A percentile compares a stretch with the other conserved stretches of the same genome.
Conservation (phyloP, 495 filamentous ascomycete genomes). For the Trichoderma asperelloides region DNA sequence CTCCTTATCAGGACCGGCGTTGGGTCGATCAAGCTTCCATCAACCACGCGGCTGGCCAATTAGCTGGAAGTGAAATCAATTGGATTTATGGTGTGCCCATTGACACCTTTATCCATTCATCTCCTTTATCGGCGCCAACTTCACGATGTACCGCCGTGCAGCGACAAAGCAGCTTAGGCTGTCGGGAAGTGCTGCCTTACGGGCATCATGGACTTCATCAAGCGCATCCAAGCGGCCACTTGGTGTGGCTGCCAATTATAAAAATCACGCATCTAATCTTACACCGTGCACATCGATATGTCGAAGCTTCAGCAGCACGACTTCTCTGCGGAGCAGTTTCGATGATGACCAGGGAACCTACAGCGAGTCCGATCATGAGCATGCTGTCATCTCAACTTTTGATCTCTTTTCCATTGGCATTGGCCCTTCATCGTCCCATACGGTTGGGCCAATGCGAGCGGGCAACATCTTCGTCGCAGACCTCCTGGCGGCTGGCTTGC, state of each 20-base stretch:
- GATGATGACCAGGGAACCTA: constrained; percentile 21
- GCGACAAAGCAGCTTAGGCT: constrained; percentile 21
- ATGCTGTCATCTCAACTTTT: constrained; percentile 30
- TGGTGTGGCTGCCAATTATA: not conserved
- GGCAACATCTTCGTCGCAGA: constrained; percentile 28
- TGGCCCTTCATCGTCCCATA: constrained; percentile 29
- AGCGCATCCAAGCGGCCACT: constrained; percentile 13
- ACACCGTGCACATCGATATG: not conserved
- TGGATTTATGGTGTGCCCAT: not conserved
- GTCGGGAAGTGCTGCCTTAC: constrained; percentile 16
- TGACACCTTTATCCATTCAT: not conserved
- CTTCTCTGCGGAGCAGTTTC: not conserved
- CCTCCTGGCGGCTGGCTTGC: constrained; percentile 22
- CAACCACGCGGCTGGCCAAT: not conserved
- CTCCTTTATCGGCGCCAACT: not conserved
- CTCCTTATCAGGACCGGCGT: not conserved
- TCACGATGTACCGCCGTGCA: constrained; percentile 9
- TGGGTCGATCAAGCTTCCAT: not conserved
- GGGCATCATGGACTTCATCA: constrained; percentile 13
- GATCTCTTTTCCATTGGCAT: constrained; percentile 30
- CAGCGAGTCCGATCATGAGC: constrained; percentile 28
- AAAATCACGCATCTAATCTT: not conserved
- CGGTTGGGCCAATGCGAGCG: constrained; percentile 28
- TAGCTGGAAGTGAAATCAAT: not conserved
- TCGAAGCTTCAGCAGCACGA: not conserved